Evolutionary conservation across 2,329 filamentous ascomycete species (phyloP).

Genomic region (Cercospora beticola): DNA sequence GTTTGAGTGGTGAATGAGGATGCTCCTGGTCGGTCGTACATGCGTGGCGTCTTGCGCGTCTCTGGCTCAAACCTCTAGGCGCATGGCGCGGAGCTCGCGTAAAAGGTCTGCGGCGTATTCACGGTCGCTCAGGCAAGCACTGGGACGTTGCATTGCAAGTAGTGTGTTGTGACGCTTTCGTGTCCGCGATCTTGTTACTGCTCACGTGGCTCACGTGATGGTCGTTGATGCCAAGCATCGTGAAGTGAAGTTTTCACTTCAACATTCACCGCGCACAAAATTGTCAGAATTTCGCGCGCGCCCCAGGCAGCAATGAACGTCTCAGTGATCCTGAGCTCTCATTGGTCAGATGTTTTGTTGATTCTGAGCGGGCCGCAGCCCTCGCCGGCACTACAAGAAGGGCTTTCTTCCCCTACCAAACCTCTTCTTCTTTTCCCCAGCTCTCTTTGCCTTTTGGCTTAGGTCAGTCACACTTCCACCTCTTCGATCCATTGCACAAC

Average conservation of each 20-base stretch:
- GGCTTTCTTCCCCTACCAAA: background rate
- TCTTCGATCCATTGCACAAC: too few species aligned
- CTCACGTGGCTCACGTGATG: background rate
- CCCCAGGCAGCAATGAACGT: background rate
- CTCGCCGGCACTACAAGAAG: background rate
- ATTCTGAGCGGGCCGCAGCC: background rate
- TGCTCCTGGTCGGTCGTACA: slow-evolving; percentile 1
- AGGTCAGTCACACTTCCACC: slow-evolving; percentile 7
- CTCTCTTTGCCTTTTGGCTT: slow-evolving; percentile 17
- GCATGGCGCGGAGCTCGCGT: background rate
- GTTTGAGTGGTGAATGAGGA: background rate
- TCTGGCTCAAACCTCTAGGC: background rate
- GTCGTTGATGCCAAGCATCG: background rate
- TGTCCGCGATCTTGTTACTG: background rate
- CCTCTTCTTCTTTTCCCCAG: slow-evolving; percentile 8
- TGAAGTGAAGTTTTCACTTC: background rate
- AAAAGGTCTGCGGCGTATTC: background rate
- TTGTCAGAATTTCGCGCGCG: background rate
- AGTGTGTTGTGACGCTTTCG: background rate
- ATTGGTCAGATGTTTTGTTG: background rate
- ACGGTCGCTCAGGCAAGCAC: background rate
- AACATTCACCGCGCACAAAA: background rate
- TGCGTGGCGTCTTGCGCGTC: slow-evolving; percentile 6
- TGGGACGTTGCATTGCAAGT: background rate
- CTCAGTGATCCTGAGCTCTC: background rate